These are phyloP conservation scores for Kwoniella heveanensis DNA, from an alignment of 768 basidiomycete genomes.

Conservation along the genomic window DNA sequence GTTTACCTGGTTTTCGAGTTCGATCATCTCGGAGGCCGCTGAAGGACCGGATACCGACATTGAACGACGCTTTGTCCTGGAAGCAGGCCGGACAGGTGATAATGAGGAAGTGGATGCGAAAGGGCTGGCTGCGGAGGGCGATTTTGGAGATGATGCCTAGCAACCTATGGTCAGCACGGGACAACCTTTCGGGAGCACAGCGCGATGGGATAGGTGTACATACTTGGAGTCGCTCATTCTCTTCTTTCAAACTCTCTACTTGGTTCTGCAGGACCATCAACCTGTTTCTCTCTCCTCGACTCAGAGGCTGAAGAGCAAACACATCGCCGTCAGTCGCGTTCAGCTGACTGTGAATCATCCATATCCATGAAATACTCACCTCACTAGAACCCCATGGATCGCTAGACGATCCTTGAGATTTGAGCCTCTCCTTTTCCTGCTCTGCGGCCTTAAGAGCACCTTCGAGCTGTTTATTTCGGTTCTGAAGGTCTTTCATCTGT, in stretches of 20 bases:
- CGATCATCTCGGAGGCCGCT: conserved; percentile 20
- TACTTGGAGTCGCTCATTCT: conserved; percentile 32
- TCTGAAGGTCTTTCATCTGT: conserved; percentile 8
- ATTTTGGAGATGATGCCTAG: conserved; percentile 5
- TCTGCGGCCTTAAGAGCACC: conserved; percentile 27
- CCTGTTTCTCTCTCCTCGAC: conserved; percentile 28
- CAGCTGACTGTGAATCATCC: neutral
- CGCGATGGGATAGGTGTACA: neutral
- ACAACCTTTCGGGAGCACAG: neutral
- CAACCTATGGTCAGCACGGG: neutral
- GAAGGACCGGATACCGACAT: conserved; percentile 28
- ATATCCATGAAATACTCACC: conserved; percentile 15
- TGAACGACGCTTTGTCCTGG: conserved; percentile 27
- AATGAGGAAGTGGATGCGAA: neutral
- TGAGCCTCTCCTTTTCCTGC: conserved; percentile 37
- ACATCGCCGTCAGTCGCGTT: too few relatives aligned
- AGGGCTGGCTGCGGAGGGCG: conserved; percentile 2
- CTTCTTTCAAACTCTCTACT: conserved; percentile 28
- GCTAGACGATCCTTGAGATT: conserved; percentile 18
- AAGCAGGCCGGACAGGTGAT: conserved; percentile 18
- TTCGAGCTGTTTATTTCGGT: conserved; percentile 13
- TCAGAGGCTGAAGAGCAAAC: conserved; percentile 9
- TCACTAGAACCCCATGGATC: conserved; percentile 15
- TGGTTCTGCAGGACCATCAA: conserved; percentile 39
- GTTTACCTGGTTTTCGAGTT: conserved; percentile 36